phyloP scores from a whole-genome alignment of 2,329 filamentous ascomycete species.

The Fusarium coffeatum region DNA sequence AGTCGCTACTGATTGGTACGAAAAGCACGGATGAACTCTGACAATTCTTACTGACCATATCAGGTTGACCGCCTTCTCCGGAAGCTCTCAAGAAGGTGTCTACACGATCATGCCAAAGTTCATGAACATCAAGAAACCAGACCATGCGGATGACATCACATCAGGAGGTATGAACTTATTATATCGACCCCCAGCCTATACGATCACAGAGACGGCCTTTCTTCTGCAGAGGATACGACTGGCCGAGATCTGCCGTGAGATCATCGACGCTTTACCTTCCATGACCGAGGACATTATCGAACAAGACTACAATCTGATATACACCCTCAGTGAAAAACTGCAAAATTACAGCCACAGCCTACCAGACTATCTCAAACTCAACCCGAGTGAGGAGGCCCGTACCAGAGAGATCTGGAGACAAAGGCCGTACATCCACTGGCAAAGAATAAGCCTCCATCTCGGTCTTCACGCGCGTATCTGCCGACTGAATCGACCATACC shows the following conservation, averaged over 20 bases:
- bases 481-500: conserved; percentile 11
- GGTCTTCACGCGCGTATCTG: conserved; percentile 3
- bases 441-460: conserved; percentile 4
- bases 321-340: background rate
- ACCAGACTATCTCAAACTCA: background rate
- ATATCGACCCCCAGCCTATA: background rate
- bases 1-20: conserved; percentile 12
- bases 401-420: background rate
- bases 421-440: background rate
- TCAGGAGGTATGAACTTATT: background rate
- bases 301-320: background rate
- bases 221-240: background rate
- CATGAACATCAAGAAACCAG: background rate
- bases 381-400: background rate
- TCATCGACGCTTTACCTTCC: background rate
- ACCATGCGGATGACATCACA: background rate
- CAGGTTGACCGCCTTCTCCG: conserved; percentile 2
- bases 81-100: conserved; percentile 1
- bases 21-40: accelerated
- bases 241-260: conserved; percentile 7
- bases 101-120: conserved; percentile 3
- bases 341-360: background rate
- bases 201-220: conserved; percentile 7
- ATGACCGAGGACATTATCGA: background rate
- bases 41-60: background rate